These are phyloP conservation scores for Exophiala aquamarina DNA, from an alignment of 2,329 filamentous ascomycete species.

Conservation along the genomic window DNA sequence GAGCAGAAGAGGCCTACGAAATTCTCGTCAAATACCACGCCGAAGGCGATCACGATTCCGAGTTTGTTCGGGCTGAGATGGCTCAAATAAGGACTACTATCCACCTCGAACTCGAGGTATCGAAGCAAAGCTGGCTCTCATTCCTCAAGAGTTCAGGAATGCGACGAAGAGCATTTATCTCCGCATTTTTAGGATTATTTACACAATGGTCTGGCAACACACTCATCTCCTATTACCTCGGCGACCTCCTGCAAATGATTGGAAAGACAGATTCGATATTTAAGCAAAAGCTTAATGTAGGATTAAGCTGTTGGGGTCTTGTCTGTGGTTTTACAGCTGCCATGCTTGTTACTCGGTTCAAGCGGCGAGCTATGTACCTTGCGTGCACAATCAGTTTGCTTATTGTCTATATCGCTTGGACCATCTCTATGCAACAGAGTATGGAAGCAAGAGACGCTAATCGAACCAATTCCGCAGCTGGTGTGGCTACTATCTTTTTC, in stretches of 20 bases:
- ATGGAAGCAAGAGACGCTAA: conserved; percentile 36
- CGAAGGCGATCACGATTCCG: conserved; percentile 51
- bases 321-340: conserved; percentile 40
- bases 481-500: conserved; percentile 52
- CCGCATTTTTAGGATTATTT: conserved; percentile 34
- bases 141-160: conserved; percentile 33
- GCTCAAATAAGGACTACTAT: conserved; percentile 61
- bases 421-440: conserved; percentile 47
- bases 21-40: conserved; percentile 47
- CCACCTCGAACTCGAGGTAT: conserved; percentile 54
- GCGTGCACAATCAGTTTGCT: conserved; percentile 53
- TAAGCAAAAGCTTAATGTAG: conserved; percentile 43
- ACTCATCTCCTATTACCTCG: conserved; percentile 34
- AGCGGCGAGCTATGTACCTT: conserved; percentile 45
- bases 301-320: conserved; percentile 42
- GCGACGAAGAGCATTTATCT: conserved; percentile 34
- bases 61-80: conserved; percentile 60
- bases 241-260: conserved; percentile 38
- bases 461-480: conserved; percentile 38
- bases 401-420: conserved; percentile 56
- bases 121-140: conserved; percentile 35
- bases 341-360: conserved; percentile 41
- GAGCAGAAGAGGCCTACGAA: conserved; percentile 29
- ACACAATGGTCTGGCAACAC: conserved; percentile 44
- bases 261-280: conserved; percentile 36